Base-by-base conservation (phyloP, 805 yeast genomes). In the Scheffersomyces stipitis region DNA sequence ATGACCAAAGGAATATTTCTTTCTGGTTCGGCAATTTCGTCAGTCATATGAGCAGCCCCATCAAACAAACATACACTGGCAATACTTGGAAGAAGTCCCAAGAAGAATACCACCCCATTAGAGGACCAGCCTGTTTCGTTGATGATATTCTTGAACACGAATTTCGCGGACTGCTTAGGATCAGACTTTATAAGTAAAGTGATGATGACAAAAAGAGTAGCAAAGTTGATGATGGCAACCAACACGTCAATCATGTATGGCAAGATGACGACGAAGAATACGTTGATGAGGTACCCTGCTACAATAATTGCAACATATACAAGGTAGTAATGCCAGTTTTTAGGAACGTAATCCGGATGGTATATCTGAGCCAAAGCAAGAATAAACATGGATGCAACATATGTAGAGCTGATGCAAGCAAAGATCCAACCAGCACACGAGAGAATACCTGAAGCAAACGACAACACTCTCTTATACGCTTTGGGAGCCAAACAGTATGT, bases 41-140 rank as follows among this genome's bases (percentile, higher is more conserved):
- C 65, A 3, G 66, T 62, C 47, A 59, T 51, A 38, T 61, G 68
- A 6, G 62, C 53, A 3, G 59, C 58, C 4, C 62, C 57, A 42
- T 63, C 69, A 36, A 56, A 61, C 34, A 64, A 55, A 4, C 63
- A 49, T 29, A 63, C 54, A 22, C 55, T 44, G 26, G 52, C 60
- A 41, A 54, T 51, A 30, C 54, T 45, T 22, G 54, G 62, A 29
- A 54, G 48, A 24, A 60, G 37, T 9, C 60, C 57, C 7, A 60
- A 30, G 33, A 58, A 44, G 31, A 57, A 56, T 7, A 52, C 52
- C 5, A 58, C 40, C 2, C 60, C 59, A 27, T 48, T 43, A 1
- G 58, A 50, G 13, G 32, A 33, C 60, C 61, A 58, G 4, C 62
- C 63, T 2, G 60, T 55, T 38, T 43, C 50, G 38, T 58, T 58